Evolutionary conservation across 805 yeast genomes (phyloP).

Genomic region (Maudiozyma serrabonitensis): DNA sequence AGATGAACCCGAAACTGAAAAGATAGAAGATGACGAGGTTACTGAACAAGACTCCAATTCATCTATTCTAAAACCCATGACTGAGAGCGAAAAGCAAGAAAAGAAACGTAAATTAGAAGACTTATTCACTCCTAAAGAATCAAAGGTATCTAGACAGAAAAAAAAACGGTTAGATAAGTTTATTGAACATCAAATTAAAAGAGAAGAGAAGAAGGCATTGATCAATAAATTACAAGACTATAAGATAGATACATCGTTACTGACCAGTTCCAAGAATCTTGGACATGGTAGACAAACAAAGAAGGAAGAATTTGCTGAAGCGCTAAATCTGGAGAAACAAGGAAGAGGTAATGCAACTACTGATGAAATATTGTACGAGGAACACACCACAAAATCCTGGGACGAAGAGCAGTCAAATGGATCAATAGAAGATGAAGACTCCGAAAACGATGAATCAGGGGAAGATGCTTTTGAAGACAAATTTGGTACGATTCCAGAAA

Average conservation of each 20-base stretch:
- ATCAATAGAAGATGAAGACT: conserved; percentile 9
- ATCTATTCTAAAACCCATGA: conserved; percentile 51
- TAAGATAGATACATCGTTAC: conserved; percentile 55
- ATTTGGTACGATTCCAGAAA: conserved; percentile 15
- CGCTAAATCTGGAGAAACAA: conserved; percentile 57
- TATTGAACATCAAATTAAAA: conserved; percentile 78
- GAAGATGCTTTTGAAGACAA: conserved; percentile 22
- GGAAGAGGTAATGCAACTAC: conserved; percentile 60
- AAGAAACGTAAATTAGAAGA: conserved; percentile 59
- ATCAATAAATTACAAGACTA: conserved; percentile 59
- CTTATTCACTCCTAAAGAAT: conserved; percentile 49
- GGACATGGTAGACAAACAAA: conserved; percentile 68
- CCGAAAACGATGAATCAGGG: conserved; percentile 19
- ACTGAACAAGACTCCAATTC: conserved; percentile 42
- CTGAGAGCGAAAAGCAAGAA: conserved; percentile 50
- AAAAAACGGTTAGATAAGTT: conserved; percentile 80
- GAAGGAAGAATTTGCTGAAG: conserved; percentile 63
- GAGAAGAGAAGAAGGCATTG: conserved; percentile 77
- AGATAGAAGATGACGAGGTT: conserved; percentile 10
- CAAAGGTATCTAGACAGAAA: conserved; percentile 62
- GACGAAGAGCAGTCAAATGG: conserved; percentile 29
- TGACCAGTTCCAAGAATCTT: conserved; percentile 65
- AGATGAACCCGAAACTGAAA: conserved; percentile 33
- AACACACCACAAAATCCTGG: conserved; percentile 57
- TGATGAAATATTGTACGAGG: conserved; percentile 57